Conservation (phyloP, 352 stramenopile species). For the Phytopythium litorale region DNA sequence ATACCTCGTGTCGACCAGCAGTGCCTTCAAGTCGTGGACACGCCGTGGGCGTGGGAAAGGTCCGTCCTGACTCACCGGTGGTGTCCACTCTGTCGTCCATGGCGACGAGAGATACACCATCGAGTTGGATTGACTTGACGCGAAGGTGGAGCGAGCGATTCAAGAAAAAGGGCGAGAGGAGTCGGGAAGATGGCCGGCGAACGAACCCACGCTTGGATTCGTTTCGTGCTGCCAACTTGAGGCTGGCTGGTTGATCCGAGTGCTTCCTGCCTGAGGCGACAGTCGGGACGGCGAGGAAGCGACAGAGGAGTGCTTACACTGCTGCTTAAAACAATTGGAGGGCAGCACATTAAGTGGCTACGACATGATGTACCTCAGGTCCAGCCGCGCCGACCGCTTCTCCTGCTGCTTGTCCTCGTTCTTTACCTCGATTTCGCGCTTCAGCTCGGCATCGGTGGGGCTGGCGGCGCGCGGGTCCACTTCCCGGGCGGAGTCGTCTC, state of each 20-base stretch:
- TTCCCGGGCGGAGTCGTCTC: not conserved
- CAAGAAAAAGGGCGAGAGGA: not conserved
- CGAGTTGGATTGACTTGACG: not conserved
- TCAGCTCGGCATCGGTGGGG: not conserved
- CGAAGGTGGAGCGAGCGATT: not conserved
- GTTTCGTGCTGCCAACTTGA: too few relatives aligned
- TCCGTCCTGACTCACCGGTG: too few relatives aligned
- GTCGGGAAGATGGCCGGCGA: not conserved
- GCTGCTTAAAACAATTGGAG: too few relatives aligned
- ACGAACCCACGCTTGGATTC: too few relatives aligned
- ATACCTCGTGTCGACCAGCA: not conserved
- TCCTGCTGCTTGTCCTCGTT: not conserved
- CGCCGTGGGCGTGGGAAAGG: too few relatives aligned
- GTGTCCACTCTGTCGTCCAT: not conserved
- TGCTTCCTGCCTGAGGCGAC: too few relatives aligned
- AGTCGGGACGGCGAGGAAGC: too few relatives aligned
- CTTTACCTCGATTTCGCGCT: not conserved
- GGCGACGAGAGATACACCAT: not conserved
- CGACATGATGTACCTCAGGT: conserved; percentile 15
- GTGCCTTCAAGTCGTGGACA: too few relatives aligned
- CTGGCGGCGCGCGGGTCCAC: not conserved
- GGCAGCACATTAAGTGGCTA: not conserved
- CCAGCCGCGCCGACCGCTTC: not conserved
- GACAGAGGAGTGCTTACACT: too few relatives aligned
- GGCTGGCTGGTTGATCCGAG: too few relatives aligned